Evolutionary conservation across 495 filamentous ascomycete species (phyloP).

Genomic region (Podospora australis): DNA sequence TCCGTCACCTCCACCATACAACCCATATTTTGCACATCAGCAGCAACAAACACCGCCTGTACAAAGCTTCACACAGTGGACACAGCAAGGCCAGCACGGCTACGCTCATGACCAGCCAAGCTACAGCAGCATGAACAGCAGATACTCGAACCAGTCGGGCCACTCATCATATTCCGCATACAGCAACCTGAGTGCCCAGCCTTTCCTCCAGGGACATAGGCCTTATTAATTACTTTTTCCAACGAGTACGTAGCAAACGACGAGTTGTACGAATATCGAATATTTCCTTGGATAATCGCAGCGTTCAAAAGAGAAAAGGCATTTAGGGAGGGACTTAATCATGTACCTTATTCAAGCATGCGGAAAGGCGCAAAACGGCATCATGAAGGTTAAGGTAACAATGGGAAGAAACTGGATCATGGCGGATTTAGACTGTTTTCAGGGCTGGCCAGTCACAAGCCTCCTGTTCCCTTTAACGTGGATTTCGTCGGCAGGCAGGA

Average conservation of each 20-base stretch:
- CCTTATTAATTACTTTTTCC: neutral
- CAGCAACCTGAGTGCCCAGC: constrained; percentile 13
- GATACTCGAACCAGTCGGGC: constrained; percentile 8
- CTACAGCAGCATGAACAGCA: constrained; percentile 15
- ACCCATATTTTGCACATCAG: neutral
- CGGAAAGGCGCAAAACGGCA: neutral
- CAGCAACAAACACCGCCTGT: neutral
- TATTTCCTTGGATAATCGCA: too few species aligned
- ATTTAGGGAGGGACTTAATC: neutral
- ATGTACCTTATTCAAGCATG: neutral
- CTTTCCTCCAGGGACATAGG: constrained; percentile 5
- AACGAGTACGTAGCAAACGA: too few species aligned
- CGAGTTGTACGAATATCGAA: too few species aligned
- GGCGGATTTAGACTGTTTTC: too few species aligned
- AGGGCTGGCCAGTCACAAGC: too few species aligned
- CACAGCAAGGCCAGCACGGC: constrained; percentile 2
- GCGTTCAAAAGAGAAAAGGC: too few species aligned
- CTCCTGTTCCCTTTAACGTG: too few species aligned
- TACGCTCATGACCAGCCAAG: constrained; percentile 7
- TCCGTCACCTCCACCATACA: neutral
- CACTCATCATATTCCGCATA: constrained; percentile 5
- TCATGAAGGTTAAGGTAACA: too few species aligned
- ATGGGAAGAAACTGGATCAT: too few species aligned
- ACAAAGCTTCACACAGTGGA: constrained; percentile 3
- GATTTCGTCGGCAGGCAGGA: too few species aligned